Base-by-base conservation (phyloP, 768 basidiomycete genomes). In the Suillus discolor region DNA sequence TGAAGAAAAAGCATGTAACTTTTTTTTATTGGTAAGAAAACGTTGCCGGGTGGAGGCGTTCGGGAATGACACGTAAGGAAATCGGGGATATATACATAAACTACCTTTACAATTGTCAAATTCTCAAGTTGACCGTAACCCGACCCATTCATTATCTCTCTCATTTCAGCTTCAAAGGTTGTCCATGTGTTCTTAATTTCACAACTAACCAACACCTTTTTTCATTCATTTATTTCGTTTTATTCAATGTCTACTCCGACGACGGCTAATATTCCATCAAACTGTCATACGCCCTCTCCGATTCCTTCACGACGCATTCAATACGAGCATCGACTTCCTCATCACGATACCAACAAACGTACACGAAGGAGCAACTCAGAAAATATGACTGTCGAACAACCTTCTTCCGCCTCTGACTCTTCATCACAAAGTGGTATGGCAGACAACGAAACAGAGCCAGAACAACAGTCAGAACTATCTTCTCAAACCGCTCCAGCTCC, bases 341-440 rank as follows among this genome's bases (percentile, higher is more conserved):
- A 44, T 61, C 62, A 20, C 41, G 49, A 41, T 41, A 36, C 65
- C 42, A 47, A 62, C 61, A 77, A 77, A 68, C 70, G 69, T 70
- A 62, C 5, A 59, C 72, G 68, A 28, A 39, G 55, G 64, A 59
- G 15, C 15, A 63, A n/a, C 12, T 42, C 41, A 42, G 16, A 13
- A 18, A 42, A 67, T 57, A 76, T 77, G 76, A 42, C 70, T 25
- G 62, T 65, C 20, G 71, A 68, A 28, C 72, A 69, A 6, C 66
- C 73, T 57, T 78, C 75, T 7, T 65, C 77, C 67, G 61, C 59
- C 12, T 78, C 77, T 12, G 76, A 73, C 60, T 80, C 80, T 51
- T 84, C 84, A 67, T 87, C 87, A 11, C 85, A 86, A 71, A 83
- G 81, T 65, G 84, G 81, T 23, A 78, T 85, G 81, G 85, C 85